Evolutionary conservation across 2,329 filamentous ascomycete genomes (phyloP), one percentile per base, ranked within the genome.

Genomic region (Davidsoniella neocaledoniae): DNA sequence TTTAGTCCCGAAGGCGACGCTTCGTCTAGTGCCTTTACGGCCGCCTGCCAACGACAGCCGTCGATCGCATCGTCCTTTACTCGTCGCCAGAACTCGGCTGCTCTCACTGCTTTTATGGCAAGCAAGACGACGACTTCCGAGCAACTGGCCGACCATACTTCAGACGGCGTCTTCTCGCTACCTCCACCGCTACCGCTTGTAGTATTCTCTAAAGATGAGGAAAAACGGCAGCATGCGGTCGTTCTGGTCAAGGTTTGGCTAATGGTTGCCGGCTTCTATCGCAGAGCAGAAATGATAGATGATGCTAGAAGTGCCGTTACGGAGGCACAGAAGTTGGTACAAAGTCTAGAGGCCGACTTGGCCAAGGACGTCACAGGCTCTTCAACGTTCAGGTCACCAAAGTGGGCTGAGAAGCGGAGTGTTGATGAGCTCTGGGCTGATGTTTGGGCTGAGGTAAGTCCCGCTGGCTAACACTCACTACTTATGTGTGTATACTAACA

Each of bases 361-460:
- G 66, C 72, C 1, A 73, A 70, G 49, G 77, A 83, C 43, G 69
- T 75, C 2, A 77, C 77, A 1, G 81, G 75, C 36, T 74, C 74
- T 14, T 71, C 75, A 43, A 73, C 76, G 6, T 72, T 84, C 38
- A 74, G 74, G 48, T 67, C 78, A 41, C 72, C 75, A 17, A 78
- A 79, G 8, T 95, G 86, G 86, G 86, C 82, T 25, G 77, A 81
- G 54, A 77, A 77, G 42, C 90, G 84, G 66, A 86, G 83, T 58
- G 75, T 87, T 5, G 86, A 93, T 60, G 83, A 86, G 62, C 67
- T 93, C 43, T 86, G 82, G 81, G 87, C 76, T 26, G 88, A 96
- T 63, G 74, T 94, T 1, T 84, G 78, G 63, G 73, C 83, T 14
- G 85, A 93, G 68, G 85, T 87, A 69, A 69, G 78, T 65, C 26